These are phyloP conservation scores for Adansonia gregorii DNA, from an alignment of 441 rosid genomes.

Conservation along the genomic window DNA sequence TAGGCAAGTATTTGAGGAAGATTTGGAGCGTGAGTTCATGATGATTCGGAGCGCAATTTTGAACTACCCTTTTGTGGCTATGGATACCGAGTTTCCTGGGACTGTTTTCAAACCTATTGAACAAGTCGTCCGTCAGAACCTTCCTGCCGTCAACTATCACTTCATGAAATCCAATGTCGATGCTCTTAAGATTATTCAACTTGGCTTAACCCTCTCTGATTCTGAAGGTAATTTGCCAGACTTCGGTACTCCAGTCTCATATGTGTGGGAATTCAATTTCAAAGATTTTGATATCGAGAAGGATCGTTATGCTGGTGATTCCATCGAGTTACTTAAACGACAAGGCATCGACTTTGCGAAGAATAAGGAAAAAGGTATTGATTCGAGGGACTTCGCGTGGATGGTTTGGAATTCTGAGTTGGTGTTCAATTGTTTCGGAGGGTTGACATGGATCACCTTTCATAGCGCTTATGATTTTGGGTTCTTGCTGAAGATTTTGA, in stretches of 20 bases:
- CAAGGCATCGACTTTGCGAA: slow-evolving; percentile 17
- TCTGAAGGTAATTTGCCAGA: neutral
- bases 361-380: slow-evolving; percentile 18
- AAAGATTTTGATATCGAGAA: slow-evolving; percentile 15
- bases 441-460: slow-evolving; percentile 24
- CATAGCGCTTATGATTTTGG: slow-evolving; percentile 34
- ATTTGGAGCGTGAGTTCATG: neutral
- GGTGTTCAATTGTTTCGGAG: neutral
- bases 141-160: neutral
- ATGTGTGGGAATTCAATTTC: slow-evolving; percentile 20
- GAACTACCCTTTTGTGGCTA: neutral
- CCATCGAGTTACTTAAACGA: slow-evolving; percentile 17
- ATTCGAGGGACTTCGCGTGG: neutral
- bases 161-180: slow-evolving; percentile 15
- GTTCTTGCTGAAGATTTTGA: slow-evolving; percentile 27
- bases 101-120: neutral
- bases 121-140: too few relatives aligned
- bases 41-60: neutral
- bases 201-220: slow-evolving; percentile 22
- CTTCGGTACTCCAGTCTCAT: neutral
- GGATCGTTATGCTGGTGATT: neutral
- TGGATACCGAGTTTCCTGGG: slow-evolving; percentile 26
- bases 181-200: slow-evolving; percentile 16
- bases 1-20: slow-evolving; percentile 10
- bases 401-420: neutral